phyloP scores from a whole-genome alignment of 1,139 yeast genomes.

The Pichia sp. region DNA sequence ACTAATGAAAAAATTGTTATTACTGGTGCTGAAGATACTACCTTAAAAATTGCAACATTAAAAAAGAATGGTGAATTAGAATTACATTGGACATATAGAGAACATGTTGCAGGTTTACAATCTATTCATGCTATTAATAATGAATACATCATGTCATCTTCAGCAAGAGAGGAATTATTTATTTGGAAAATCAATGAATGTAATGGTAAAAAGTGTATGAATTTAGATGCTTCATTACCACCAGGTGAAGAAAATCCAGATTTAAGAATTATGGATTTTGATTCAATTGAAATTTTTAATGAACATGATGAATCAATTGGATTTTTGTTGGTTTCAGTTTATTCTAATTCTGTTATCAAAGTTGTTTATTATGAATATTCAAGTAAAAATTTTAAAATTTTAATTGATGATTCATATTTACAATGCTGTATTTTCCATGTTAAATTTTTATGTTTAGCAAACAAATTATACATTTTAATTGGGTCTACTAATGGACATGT shows the following conservation, averaged over 20 bases:
- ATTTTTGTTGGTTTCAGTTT: conserved; percentile 60
- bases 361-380: conserved; percentile 48
- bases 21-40: conserved; percentile 88
- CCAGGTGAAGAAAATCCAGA: conserved; percentile 60
- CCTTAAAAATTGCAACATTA: conserved; percentile 53
- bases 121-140: conserved; percentile 55
- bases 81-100: conserved; percentile 58
- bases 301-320: conserved; percentile 31
- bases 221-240: conserved; percentile 40
- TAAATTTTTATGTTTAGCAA: conserved; percentile 36
- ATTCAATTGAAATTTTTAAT: conserved; percentile 30
- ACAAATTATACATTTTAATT: conserved; percentile 37
- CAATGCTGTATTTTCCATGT: conserved; percentile 73
- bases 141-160: conserved; percentile 55
- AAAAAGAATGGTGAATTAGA: conserved; percentile 36
- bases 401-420: conserved; percentile 49
- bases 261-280: conserved; percentile 83
- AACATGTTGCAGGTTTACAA: conserved; percentile 87
- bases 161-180: conserved; percentile 85
- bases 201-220: conserved; percentile 38
- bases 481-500: conserved; percentile 84
- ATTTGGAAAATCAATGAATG: conserved; percentile 76
- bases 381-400: conserved; percentile 35
- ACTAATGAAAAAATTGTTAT: conserved; percentile 37
- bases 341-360: conserved; percentile 76